Percentiles rank a stretch among this genome's conserved stretches.
Evolutionary conservation across 2,329 filamentous ascomycete species (phyloP).

Genomic region (Cercospora beticola): DNA sequence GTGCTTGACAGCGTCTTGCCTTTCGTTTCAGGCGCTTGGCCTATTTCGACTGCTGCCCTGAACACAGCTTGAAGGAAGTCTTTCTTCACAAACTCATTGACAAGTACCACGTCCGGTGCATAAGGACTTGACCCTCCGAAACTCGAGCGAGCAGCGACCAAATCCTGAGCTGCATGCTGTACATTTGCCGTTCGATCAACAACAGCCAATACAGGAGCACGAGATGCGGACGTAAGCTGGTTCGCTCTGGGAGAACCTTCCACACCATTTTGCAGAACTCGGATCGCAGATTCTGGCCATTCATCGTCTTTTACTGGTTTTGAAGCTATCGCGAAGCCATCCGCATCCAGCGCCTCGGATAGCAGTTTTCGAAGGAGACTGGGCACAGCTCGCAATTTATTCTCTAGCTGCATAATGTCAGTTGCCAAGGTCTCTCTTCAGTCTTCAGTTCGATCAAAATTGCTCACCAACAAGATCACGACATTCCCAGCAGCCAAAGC

Average conservation of each 20-base stretch:
- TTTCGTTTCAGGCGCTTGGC: not conserved
- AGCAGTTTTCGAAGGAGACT: constrained; percentile 43
- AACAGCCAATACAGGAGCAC: constrained; percentile 51
- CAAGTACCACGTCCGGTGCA: constrained; percentile 61
- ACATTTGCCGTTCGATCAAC: constrained; percentile 62
- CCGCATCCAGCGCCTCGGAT: constrained; percentile 45
- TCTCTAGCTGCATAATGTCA: constrained; percentile 39
- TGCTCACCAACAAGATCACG: constrained; percentile 49
- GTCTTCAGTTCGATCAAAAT: not conserved
- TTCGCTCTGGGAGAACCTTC: constrained; percentile 24
- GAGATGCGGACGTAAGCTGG: constrained; percentile 40
- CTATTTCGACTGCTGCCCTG: constrained; percentile 18
- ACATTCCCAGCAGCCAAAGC: constrained; percentile 55
- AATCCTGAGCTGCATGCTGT: constrained; percentile 51
- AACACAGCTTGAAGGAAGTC: constrained; percentile 54
- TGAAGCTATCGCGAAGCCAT: constrained; percentile 50
- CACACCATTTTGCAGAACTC: constrained; percentile 39
- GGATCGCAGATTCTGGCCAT: constrained; percentile 31
- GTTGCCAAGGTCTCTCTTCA: not conserved
- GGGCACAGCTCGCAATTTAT: constrained; percentile 41
- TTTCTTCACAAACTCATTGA: constrained; percentile 63
- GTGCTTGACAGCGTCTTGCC: constrained; percentile 2
- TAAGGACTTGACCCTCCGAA: constrained; percentile 60
- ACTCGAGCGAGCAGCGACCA: constrained; percentile 56
- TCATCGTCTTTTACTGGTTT: constrained; percentile 34